phyloP scores from a whole-genome alignment of 345 rosid genomes.

The Aquilaria malaccensis region DNA sequence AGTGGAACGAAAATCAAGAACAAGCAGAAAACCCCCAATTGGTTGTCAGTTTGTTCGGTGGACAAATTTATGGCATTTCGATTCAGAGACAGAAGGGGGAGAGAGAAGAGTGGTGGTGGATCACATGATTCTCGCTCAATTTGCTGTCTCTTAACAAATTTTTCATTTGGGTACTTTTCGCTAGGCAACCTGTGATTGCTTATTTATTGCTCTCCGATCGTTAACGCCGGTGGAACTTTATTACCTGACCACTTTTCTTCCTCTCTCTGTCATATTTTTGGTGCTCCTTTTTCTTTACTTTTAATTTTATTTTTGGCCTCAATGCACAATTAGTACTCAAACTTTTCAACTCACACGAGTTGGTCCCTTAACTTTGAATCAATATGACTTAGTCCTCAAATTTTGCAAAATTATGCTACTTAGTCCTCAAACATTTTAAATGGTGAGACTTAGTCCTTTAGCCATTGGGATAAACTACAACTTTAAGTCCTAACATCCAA shows the following conservation, averaged over 20 bases:
- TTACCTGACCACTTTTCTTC: neutral
- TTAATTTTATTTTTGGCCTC: no score
- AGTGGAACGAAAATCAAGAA: neutral
- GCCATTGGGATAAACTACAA: no score
- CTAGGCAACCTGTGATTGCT: constrained; percentile 4
- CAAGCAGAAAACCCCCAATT: neutral
- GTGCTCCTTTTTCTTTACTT: no score
- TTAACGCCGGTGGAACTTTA: constrained; percentile 3
- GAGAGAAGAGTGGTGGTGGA: constrained; percentile 26
- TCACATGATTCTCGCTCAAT: constrained; percentile 57
- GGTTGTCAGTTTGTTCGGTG: constrained; percentile 18
- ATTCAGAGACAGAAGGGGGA: constrained; percentile 6
- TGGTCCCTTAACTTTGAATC: no score
- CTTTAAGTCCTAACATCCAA: no score
- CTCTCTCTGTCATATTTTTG: no score
- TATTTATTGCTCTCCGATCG: neutral
- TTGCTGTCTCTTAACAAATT: constrained; percentile 4
- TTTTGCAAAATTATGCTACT: no score
- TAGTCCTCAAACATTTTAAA: no score
- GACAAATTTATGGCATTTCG: constrained; percentile 22
- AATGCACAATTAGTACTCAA: no score
- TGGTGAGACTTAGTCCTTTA: no score
- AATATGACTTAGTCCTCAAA: no score
- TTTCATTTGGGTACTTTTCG: neutral
- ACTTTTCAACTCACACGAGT: no score